phyloP scores from a whole-genome alignment of 2,329 filamentous ascomycete species.

The Alternaria panax region DNA sequence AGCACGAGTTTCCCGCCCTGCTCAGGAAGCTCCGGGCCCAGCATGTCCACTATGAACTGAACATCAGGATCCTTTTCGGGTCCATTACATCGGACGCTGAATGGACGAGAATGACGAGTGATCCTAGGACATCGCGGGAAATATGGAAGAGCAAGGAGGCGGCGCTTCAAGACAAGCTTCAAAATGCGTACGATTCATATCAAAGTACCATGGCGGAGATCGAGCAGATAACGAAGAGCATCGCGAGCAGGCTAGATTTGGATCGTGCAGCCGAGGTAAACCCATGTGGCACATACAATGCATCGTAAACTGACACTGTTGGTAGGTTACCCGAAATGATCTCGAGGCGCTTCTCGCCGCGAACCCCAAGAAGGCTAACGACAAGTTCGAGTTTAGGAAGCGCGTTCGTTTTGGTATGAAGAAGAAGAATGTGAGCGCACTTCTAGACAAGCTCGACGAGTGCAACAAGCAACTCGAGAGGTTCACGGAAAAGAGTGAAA shows the following conservation, averaged over 20 bases:
- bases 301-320: slow-evolving; percentile 22
- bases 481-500: slow-evolving; percentile 49
- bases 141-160: slow-evolving; percentile 45
- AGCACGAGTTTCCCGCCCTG: slow-evolving; percentile 44
- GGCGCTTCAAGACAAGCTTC: slow-evolving; percentile 42
- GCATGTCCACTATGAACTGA: slow-evolving; percentile 48
- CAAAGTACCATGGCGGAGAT: slow-evolving; percentile 47
- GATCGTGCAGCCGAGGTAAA: slow-evolving; percentile 44
- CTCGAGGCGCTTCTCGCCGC: slow-evolving; percentile 46
- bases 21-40: slow-evolving; percentile 49
- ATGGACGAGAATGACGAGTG: slow-evolving; percentile 44
- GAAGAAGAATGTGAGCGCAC: slow-evolving; percentile 47
- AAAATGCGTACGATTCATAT: slow-evolving; percentile 47
- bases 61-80: slow-evolving; percentile 45
- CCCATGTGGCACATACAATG: slow-evolving; percentile 7
- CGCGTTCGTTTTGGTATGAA: slow-evolving; percentile 47
- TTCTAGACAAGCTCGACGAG: slow-evolving; percentile 47
- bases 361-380: slow-evolving; percentile 41
- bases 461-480: slow-evolving; percentile 51
- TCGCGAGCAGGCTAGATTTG: slow-evolving; percentile 48
- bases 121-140: slow-evolving; percentile 35
- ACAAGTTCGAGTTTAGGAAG: slow-evolving; percentile 47
- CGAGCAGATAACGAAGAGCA: slow-evolving; percentile 45
- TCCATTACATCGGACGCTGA: slow-evolving; percentile 48
- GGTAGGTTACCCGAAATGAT: slow-evolving; percentile 44